Percentiles rank a stretch among this genome's conserved stretches.
Conservation (phyloP, 108 stramenopile species). For the Stephanodiscus minutulus region DNA sequence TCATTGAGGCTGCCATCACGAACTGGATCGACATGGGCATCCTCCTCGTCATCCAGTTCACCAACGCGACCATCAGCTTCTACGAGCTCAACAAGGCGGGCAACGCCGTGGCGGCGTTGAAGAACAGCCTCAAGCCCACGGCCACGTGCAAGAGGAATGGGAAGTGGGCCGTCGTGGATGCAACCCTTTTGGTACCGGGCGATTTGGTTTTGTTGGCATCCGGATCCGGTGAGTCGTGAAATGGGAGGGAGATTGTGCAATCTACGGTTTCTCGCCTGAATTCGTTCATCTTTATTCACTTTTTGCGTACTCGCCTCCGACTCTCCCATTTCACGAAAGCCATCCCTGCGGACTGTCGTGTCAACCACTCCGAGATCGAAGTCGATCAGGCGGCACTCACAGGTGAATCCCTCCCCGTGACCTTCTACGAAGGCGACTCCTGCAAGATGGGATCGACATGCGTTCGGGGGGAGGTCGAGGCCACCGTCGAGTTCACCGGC, state of each 20-base stretch:
- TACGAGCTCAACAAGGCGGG: slow-evolving; percentile 74
- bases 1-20: slow-evolving; percentile 56
- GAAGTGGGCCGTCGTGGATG: slow-evolving; percentile 46
- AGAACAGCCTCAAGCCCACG: slow-evolving; percentile 64
- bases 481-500: slow-evolving; percentile 70
- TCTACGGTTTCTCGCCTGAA: background rate
- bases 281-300: background rate
- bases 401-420: slow-evolving; percentile 86
- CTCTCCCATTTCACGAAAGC: slow-evolving; percentile 3
- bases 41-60: slow-evolving; percentile 54
- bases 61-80: slow-evolving; percentile 62
- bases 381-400: slow-evolving; percentile 83
- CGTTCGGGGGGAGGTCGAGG: slow-evolving; percentile 69
- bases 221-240: slow-evolving; percentile 24
- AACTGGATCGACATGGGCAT: slow-evolving; percentile 58
- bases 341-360: slow-evolving; percentile 73
- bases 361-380: slow-evolving; percentile 55
- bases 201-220: slow-evolving; percentile 53
- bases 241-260: background rate
- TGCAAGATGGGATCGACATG: slow-evolving; percentile 76
- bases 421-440: slow-evolving; percentile 63
- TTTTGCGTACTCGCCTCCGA: background rate
- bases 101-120: slow-evolving; percentile 76
- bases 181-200: slow-evolving; percentile 58
- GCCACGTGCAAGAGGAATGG: slow-evolving; percentile 71